Percentiles rank a stretch among this genome's conserved stretches.
These are phyloP conservation scores for Tubosaeta sp. DNA, from an alignment of 768 basidiomycete species.

Conservation along the genomic window DNA sequence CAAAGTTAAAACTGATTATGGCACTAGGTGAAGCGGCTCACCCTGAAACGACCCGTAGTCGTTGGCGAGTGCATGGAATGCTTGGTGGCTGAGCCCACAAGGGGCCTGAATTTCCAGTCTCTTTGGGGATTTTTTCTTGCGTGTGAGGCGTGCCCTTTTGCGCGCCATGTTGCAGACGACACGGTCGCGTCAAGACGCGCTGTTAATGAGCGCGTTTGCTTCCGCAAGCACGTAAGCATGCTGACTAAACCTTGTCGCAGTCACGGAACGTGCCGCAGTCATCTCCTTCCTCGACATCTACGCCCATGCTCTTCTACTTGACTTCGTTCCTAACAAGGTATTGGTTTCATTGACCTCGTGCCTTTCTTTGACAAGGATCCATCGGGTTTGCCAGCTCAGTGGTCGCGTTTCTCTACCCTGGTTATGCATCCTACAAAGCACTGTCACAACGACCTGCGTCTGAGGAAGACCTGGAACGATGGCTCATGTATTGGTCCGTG, in stretches of 20 bases:
- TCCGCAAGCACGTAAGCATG: conserved; percentile 20
- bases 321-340: conserved; percentile 40
- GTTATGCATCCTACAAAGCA: conserved; percentile 95
- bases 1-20: neutral
- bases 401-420: conserved; percentile 83
- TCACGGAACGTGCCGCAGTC: conserved; percentile 9
- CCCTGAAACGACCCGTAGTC: conserved; percentile 15
- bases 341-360: conserved; percentile 26
- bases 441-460: conserved; percentile 83
- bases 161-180: conserved; percentile 23
- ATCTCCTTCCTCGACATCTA: neutral
- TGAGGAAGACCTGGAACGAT: conserved; percentile 82
- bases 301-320: conserved; percentile 38
- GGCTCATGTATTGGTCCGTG: conserved; percentile 98
- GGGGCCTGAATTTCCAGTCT: neutral
- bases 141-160: conserved; percentile 15
- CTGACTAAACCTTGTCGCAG: neutral
- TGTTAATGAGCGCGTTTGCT: conserved; percentile 24
- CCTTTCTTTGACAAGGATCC: neutral
- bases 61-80: conserved; percentile 10
- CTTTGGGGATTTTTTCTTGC: conserved; percentile 11
- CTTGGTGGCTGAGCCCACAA: conserved; percentile 3
- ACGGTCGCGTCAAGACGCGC: conserved; percentile 25
- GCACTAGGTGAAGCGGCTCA: conserved; percentile 6
- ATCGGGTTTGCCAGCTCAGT: conserved; percentile 45